Evolutionary conservation across 306 rosid species (phyloP).

Genomic region (Glycyrrhiza uralensis): DNA sequence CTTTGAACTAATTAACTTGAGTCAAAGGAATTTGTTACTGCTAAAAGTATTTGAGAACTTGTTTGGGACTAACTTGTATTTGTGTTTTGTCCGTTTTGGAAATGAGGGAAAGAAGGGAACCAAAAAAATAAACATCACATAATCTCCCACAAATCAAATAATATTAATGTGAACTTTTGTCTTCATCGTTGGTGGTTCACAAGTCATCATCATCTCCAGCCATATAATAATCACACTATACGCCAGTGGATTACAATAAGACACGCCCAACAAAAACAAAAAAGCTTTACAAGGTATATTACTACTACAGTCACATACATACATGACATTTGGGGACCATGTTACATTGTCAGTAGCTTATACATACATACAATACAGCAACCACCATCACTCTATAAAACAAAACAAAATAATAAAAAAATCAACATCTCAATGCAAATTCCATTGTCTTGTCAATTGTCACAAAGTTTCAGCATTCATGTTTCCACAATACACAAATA

Average conservation of each 20-base stretch:
- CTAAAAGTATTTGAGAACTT: neutral
- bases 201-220: conserved; percentile 25
- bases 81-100: neutral
- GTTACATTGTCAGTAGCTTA: conserved; percentile 4
- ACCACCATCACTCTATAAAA: neutral
- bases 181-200: conserved; percentile 35
- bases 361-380: neutral
- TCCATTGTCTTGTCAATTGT: neutral
- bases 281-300: conserved; percentile 4
- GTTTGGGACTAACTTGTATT: neutral
- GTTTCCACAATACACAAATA: conserved; percentile 19
- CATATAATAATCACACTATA: neutral
- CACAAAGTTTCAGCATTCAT: neutral
- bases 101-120: neutral
- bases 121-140: neutral
- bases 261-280: conserved; percentile 32
- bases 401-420: neutral
- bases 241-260: conserved; percentile 33
- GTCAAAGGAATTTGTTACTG: neutral
- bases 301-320: conserved; percentile 3
- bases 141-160: conserved; percentile 14
- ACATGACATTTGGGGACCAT: conserved; percentile 19
- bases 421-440: conserved; percentile 26
- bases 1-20: neutral
- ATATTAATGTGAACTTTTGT: conserved; percentile 32